Evolutionary conservation across 1,284 basidiomycete species (phyloP).

Genomic region (Exobasidium rhododendri): DNA sequence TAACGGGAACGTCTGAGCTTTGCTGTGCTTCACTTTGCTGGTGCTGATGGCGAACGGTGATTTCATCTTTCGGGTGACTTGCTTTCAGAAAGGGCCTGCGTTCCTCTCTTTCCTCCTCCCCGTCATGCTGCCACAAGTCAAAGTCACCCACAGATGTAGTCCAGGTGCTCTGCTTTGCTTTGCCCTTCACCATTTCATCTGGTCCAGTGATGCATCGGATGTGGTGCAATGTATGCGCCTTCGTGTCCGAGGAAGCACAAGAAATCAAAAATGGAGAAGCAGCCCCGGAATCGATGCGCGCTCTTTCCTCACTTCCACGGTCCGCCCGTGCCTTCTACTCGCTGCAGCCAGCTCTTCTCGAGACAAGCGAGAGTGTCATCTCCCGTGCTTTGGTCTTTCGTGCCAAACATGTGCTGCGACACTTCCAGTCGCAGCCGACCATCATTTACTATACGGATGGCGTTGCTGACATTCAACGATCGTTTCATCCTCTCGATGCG

Average conservation of each 20-base stretch:
- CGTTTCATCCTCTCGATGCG: not conserved
- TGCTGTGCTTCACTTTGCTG: not conserved
- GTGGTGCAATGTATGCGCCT: too few relatives aligned
- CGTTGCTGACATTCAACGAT: not conserved
- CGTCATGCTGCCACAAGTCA: not conserved
- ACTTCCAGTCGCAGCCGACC: not conserved
- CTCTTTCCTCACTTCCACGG: too few relatives aligned
- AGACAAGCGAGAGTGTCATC: not conserved
- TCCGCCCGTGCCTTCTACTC: not conserved
- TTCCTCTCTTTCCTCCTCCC: not conserved
- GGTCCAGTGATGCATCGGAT: too few relatives aligned
- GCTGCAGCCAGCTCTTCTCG: not conserved
- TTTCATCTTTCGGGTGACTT: too few relatives aligned
- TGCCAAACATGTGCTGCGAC: not conserved
- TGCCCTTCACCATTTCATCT: not conserved
- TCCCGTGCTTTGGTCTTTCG: not conserved
- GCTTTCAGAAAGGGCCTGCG: not conserved
- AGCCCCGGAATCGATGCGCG: too few relatives aligned
- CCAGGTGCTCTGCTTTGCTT: not conserved
- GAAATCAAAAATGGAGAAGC: too few relatives aligned
- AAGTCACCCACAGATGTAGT: not conserved
- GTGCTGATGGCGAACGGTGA: too few relatives aligned
- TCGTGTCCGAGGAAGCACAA: too few relatives aligned
- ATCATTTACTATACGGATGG: not conserved
- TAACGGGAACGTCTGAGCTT: not conserved